A percentile compares a stretch with the other conserved stretches of the same genome.
Conservation (phyloP, 805 yeast genomes). For the Yarrowia hollandica region DNA sequence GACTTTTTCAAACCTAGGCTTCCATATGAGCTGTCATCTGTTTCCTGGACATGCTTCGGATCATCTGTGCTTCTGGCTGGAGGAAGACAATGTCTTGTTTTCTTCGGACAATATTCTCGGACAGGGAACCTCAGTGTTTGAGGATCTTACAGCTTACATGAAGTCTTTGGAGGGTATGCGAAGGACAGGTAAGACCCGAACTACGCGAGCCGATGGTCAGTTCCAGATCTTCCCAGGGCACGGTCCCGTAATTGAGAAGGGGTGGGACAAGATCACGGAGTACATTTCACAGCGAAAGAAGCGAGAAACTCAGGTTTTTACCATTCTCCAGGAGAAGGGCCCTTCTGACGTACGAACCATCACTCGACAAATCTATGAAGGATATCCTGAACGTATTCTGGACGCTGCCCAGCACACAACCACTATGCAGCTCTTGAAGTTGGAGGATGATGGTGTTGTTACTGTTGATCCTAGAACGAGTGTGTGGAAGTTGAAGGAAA, state of each 20-base stretch:
- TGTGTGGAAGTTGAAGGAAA: not conserved
- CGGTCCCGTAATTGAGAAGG: conserved; percentile 41
- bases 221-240: conserved; percentile 43
- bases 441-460: conserved; percentile 38
- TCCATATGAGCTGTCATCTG: conserved; percentile 37
- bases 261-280: conserved; percentile 37
- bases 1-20: conserved; percentile 37
- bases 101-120: conserved; percentile 45
- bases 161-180: conserved; percentile 38
- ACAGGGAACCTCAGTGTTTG: conserved; percentile 43
- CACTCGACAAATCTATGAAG: conserved; percentile 37
- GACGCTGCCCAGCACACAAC: conserved; percentile 38
- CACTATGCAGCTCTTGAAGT: conserved; percentile 38
- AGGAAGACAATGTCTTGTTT: conserved; percentile 41
- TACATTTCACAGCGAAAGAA: conserved; percentile 42
- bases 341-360: conserved; percentile 32
- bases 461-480: not conserved
- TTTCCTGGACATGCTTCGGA: conserved; percentile 46
- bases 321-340: conserved; percentile 30
- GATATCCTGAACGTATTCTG: conserved; percentile 36
- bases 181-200: conserved; percentile 29
- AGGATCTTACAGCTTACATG: conserved; percentile 39
- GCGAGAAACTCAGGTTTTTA: conserved; percentile 41
- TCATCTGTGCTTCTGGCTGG: conserved; percentile 42
- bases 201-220: conserved; percentile 3